A percentile compares a stretch with the other conserved stretches of the same genome.
Conservation (phyloP, 225 moss, liverwort and hornwort species). For the Bryoerythrophyllum caledonicum region DNA sequence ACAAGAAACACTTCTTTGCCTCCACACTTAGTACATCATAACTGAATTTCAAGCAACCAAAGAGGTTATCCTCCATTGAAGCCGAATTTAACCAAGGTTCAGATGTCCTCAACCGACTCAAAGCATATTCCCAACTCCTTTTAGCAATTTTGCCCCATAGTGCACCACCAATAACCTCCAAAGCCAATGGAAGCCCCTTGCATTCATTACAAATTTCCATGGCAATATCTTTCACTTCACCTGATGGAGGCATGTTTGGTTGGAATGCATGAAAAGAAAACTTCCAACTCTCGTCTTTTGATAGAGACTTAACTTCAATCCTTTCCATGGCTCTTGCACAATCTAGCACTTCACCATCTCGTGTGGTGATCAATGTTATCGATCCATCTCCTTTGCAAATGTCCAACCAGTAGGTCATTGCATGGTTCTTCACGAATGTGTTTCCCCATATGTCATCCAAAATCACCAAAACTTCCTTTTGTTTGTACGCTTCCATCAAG, state of each 20-base stretch:
- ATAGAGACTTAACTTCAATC: neutral
- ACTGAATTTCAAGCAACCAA: neutral
- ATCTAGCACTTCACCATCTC: fast-evolving
- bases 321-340: neutral
- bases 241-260: fast-evolving
- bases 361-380: neutral
- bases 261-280: constrained; percentile 1
- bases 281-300: neutral
- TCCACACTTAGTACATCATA: neutral
- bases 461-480: too few relatives aligned
- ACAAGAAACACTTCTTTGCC: neutral
- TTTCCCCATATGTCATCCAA: neutral
- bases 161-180: constrained; percentile 1
- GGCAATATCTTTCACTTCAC: too few relatives aligned
- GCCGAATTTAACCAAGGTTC: too few relatives aligned
- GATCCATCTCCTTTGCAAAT: neutral
- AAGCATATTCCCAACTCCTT: too few relatives aligned
- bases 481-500: too few relatives aligned
- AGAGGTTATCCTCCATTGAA: neutral
- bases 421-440: fast-evolving
- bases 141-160: neutral
- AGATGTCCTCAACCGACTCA: too few relatives aligned
- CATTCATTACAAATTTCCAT: constrained; percentile 12
- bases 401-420: constrained; percentile 1
- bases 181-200: neutral